Conservation (phyloP, 2,329 filamentous ascomycete species). For the Aspergillus tubingensis region DNA sequence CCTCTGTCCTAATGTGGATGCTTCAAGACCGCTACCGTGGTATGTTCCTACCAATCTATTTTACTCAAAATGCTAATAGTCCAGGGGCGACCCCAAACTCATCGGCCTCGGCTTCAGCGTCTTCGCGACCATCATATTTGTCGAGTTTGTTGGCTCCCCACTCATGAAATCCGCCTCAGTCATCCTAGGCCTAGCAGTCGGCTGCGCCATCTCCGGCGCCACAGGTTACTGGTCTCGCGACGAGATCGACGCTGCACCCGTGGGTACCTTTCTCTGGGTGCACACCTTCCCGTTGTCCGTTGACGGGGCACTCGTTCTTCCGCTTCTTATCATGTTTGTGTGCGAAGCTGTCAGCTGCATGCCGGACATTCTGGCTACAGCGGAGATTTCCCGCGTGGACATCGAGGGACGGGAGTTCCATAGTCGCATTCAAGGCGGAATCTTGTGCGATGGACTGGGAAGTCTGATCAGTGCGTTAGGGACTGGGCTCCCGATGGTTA, state of each 20-base stretch:
- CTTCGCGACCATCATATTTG: slow-evolving; percentile 76
- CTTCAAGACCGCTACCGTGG: slow-evolving; percentile 74
- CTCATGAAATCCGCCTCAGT: slow-evolving; percentile 83
- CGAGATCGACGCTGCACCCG: slow-evolving; percentile 70
- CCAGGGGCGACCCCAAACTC: slow-evolving; percentile 68
- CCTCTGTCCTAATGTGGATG: slow-evolving; percentile 66
- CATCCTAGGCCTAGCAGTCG: slow-evolving; percentile 71
- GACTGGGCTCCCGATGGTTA: slow-evolving; percentile 78
- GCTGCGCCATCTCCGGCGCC: slow-evolving; percentile 77
- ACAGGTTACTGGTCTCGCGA: slow-evolving; percentile 75
- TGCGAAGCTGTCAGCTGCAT: slow-evolving; percentile 71
- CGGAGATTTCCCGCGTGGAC: slow-evolving; percentile 62
- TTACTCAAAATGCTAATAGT: not conserved
- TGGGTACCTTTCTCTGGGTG: slow-evolving; percentile 66
- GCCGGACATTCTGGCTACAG: slow-evolving; percentile 68
- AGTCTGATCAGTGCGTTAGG: slow-evolving; percentile 73
- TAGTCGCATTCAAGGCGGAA: slow-evolving; percentile 65
- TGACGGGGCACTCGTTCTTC: slow-evolving; percentile 64
- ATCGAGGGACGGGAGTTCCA: slow-evolving; percentile 66
- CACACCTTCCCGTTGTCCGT: slow-evolving; percentile 64
- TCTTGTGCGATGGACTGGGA: slow-evolving; percentile 74
- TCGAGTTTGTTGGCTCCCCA: slow-evolving; percentile 77
- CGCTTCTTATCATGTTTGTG: slow-evolving; percentile 56
- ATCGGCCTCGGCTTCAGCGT: slow-evolving; percentile 79
- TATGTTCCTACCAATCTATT: not conserved